These are phyloP conservation scores for Anethum foeniculum DNA, from an alignment of 140 eudicot genomes.

Conservation along the genomic window DNA sequence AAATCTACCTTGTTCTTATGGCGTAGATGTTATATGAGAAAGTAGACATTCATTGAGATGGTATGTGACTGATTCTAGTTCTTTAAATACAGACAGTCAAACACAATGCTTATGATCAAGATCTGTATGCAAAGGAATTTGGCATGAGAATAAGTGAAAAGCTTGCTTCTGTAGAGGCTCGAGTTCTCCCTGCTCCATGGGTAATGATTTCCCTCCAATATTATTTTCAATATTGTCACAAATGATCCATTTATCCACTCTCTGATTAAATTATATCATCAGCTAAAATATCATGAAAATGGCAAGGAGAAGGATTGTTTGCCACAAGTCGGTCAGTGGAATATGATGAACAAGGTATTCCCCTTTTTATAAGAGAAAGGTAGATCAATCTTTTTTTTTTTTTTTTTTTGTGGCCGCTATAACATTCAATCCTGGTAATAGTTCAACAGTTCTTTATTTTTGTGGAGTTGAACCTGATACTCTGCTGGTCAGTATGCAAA, in stretches of 20 bases:
- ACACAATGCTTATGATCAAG: constrained; percentile 53
- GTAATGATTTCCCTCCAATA: constrained; percentile 20
- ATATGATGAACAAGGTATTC: constrained; percentile 73
- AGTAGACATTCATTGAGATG: background rate
- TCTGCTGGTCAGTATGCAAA: background rate
- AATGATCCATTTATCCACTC: background rate
- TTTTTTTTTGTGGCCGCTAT: background rate
- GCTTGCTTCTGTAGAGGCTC: constrained; percentile 61
- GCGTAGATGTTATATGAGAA: background rate
- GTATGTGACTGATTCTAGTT: background rate
- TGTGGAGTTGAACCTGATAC: background rate
- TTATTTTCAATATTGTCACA: background rate
- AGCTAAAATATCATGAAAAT: constrained; percentile 66
- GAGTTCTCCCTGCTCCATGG: constrained; percentile 75
- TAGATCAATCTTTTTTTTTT: background rate
- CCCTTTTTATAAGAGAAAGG: background rate
- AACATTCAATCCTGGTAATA: background rate
- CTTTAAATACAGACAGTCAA: constrained; percentile 46
- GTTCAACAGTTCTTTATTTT: background rate
- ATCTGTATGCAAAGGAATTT: constrained; percentile 67
- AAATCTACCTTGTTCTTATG: background rate
- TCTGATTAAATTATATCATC: constrained; percentile 10
- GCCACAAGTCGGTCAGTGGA: constrained; percentile 79
- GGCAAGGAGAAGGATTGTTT: constrained; percentile 60
- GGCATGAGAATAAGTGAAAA: constrained; percentile 59